Percentiles rank a stretch among this genome's conserved stretches.
Evolutionary conservation across 2,329 filamentous ascomycete species (phyloP).

Genomic region (Paracoccidioides brasiliensis): DNA sequence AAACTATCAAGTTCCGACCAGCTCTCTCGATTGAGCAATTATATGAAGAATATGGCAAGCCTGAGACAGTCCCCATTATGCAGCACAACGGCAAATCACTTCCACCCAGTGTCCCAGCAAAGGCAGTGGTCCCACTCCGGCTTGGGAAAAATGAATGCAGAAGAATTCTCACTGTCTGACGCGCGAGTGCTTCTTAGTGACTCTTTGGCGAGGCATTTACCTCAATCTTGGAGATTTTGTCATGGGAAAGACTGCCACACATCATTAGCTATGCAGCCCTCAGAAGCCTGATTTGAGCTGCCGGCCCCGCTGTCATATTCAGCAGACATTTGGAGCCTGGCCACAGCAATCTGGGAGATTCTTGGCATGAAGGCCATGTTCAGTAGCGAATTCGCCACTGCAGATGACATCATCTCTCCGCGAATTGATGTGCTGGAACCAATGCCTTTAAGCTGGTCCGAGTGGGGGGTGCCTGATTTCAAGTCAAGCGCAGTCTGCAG

Average conservation of each 20-base stretch:
- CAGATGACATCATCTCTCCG: constrained; percentile 9
- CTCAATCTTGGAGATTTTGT: constrained; percentile 1
- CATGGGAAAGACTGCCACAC: constrained; percentile 14
- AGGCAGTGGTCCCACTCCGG: constrained; percentile 13
- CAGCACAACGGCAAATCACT: constrained; percentile 14
- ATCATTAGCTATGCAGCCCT: constrained; percentile 9
- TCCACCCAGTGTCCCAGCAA: constrained; percentile 16
- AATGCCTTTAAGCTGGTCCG: constrained; percentile 9
- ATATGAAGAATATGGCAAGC: constrained; percentile 20
- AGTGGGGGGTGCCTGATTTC: constrained; percentile 4
- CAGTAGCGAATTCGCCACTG: constrained; percentile 4
- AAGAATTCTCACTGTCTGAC: constrained; percentile 19
- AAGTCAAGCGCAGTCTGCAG: constrained; percentile 3
- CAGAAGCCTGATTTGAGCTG: constrained; percentile 14
- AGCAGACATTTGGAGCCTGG: constrained; percentile 17
- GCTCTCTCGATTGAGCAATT: constrained; percentile 23
- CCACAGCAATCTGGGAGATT: constrained; percentile 16
- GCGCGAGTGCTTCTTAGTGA: constrained; percentile 20
- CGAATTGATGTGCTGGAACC: constrained; percentile 10
- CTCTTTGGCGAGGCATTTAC: constrained; percentile 24
- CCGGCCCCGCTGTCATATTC: constrained; percentile 11
- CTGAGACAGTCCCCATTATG: constrained; percentile 17
- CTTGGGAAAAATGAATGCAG: constrained; percentile 15
- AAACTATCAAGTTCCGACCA: constrained; percentile 16
- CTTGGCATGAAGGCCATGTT: constrained; percentile 14